Base-by-base conservation (phyloP, 208 protist species). In the Crithidia acanthocephali region DNA sequence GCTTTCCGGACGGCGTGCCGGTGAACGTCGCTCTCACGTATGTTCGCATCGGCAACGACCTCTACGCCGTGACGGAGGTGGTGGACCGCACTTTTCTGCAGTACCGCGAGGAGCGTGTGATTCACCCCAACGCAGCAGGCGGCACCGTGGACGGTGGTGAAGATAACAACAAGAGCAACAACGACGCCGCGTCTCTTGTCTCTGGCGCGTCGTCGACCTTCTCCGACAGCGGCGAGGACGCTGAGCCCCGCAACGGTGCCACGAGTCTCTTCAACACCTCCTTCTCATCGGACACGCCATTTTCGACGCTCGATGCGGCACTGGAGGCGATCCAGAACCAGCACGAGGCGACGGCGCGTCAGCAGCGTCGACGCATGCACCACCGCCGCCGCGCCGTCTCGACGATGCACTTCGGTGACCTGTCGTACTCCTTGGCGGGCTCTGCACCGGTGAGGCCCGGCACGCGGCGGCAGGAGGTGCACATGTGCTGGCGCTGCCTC, bases 401-500 rank as follows among this genome's bases (percentile, higher is more conserved):
- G 0, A 80, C 72, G 25, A 72, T 76, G 56, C 57, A 70, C 50
- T 89, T 90, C 18, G 71, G 85, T 40, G 62, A 76, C 25, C 65
- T 82, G 11, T 84, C 81, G 18, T 85, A 90, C 67, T 85, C 80
- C 22, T 63, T 90, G 45, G 59, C 70, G 16, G 72, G 67, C 44
- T 68, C 74, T n/a, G 77, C 68, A 20, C 73, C 75, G 1, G 22
- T 74, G 30, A 72, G 71, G n/a, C 79, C 76, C 11, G 79, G 74
- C 37, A 79, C 82, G 64, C 76, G 76, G 22, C 85, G 79, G 13
- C 80, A 91, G 67, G 61, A 80, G 22, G 81, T 90, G 25, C 78
- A 84, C 66, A 88, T 95, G 80, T 95, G 90, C 72, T 90, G 85
- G 87, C 61, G 82, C 18, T 95, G 90, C 61, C 50, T 92, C 22